Evolutionary conservation across 2,329 filamentous ascomycete species (phyloP), one percentile per base, ranked within the genome.

Genomic region (Alternaria tenuissima): DNA sequence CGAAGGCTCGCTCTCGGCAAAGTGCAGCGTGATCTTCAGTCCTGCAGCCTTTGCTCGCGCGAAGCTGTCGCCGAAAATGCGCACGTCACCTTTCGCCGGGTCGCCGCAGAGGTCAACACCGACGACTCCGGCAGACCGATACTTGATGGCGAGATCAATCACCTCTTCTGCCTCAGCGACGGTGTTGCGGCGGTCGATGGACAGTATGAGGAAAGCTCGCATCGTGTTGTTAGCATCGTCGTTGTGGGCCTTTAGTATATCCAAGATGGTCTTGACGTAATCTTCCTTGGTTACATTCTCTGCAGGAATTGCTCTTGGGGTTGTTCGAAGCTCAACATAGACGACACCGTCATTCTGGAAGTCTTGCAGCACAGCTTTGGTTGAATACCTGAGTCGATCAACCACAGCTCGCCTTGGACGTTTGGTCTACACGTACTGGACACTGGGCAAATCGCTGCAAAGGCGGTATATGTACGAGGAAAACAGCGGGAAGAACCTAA

Each of bases 71-170:
- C 81, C 79, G 73, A 92, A 91, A 7, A 86, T 77, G 16, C 82
- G 78, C 20, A 94, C 81, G 51, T 88, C 84, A 9, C 88, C 88
- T 63, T 82, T 83, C 0, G 84, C 81, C 1, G 91, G 92, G 71
- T 96, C 88, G 18, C 92, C 92, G 76, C 91, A 94, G 20, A 95
- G 85, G 72, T 95, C 92, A 22, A 95, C 77, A 14, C 88, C 92
- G 1, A 94, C 89, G 5, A 94, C 86, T 18, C 87, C 87, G 5
- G 78, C 72, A 38, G 69, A 64, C 14, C 78, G 79, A 73, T 88
- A 86, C 59, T 81, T 79, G 47, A 85, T 75, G 1, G 90, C 91
- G 1, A 95, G 83, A 18, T 84, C 79, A 24, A 94, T 83, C 4
- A 89, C 86, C 61, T 88, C 82, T n/a, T 81, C 70, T 0, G 91